Conservation (phyloP, 495 filamentous ascomycete genomes). For the Xylaria cubensis region DNA sequence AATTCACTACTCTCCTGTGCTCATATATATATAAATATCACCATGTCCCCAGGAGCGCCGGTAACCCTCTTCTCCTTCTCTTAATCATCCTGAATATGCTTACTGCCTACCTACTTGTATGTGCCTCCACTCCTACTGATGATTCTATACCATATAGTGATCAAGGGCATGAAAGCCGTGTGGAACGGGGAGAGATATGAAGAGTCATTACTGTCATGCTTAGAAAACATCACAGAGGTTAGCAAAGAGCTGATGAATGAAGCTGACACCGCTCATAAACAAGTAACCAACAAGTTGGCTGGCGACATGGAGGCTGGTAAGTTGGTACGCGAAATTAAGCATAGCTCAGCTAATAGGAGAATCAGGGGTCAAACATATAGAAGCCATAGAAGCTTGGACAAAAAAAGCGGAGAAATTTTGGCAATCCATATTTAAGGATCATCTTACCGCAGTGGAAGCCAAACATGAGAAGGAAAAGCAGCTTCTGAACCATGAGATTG, state of each 20-base stretch:
- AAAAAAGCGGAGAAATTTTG: background rate
- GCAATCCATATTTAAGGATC: background rate
- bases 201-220: background rate
- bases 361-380: conserved; percentile 1
- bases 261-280: conserved; percentile 3
- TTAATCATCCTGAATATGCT: background rate
- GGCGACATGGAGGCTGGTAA: background rate
- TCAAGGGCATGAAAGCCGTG: background rate
- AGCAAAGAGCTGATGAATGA: conserved; percentile 5
- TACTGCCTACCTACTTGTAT: too few relatives aligned
- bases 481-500: background rate
- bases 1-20: too few relatives aligned
- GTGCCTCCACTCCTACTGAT: background rate
- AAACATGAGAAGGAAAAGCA: conserved; percentile 13
- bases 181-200: conserved; percentile 1
- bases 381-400: background rate
- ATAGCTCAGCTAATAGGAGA: background rate
- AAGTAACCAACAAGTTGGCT: background rate
- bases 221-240: background rate
- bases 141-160: background rate
- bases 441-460: conserved; percentile 5
- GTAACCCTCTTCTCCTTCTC: too few relatives aligned
- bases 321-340: too few relatives aligned
- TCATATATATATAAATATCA: too few relatives aligned
- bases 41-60: too few relatives aligned